Conservation (phyloP, 768 basidiomycete genomes). For the Sutorius australiensis region DNA sequence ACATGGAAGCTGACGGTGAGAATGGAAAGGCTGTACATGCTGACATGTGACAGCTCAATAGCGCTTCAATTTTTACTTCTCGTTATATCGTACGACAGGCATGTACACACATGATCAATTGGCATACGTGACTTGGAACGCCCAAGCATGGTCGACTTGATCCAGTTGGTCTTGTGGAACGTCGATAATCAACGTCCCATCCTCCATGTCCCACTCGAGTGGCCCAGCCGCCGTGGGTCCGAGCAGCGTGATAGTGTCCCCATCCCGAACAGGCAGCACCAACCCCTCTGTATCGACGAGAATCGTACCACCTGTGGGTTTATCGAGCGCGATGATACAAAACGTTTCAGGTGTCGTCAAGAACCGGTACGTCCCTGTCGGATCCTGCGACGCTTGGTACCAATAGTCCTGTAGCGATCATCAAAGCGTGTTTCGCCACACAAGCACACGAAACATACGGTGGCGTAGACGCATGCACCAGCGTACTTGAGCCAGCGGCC, state of each 20-base stretch:
- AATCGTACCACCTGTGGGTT: conserved; percentile 33
- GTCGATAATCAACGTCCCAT: conserved; percentile 31
- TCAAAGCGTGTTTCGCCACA: background rate
- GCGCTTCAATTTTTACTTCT: background rate
- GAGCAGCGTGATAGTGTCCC: conserved; percentile 43
- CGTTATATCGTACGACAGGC: too few species aligned
- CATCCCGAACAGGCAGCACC: conserved; percentile 40
- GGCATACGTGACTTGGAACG: conserved; percentile 37
- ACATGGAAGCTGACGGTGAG: background rate
- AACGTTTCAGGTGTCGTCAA: conserved; percentile 48
- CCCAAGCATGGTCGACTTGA: conserved; percentile 37
- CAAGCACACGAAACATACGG: conserved; percentile 32
- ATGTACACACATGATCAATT: background rate
- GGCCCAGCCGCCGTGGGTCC: conserved; percentile 16
- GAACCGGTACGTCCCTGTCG: conserved; percentile 38
- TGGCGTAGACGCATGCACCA: conserved; percentile 51
- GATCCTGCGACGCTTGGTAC: conserved; percentile 44
- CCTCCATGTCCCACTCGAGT: conserved; percentile 32
- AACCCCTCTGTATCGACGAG: conserved; percentile 33
- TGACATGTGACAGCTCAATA: background rate
- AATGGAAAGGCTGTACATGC: background rate
- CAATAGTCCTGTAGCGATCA: conserved; percentile 39
- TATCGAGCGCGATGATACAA: conserved; percentile 44
- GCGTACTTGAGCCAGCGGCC: conserved; percentile 50
- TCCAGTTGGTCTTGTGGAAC: conserved; percentile 24